Conservation (phyloP, 306 rosid genomes). For the Gynostemma pentaphyllum region DNA sequence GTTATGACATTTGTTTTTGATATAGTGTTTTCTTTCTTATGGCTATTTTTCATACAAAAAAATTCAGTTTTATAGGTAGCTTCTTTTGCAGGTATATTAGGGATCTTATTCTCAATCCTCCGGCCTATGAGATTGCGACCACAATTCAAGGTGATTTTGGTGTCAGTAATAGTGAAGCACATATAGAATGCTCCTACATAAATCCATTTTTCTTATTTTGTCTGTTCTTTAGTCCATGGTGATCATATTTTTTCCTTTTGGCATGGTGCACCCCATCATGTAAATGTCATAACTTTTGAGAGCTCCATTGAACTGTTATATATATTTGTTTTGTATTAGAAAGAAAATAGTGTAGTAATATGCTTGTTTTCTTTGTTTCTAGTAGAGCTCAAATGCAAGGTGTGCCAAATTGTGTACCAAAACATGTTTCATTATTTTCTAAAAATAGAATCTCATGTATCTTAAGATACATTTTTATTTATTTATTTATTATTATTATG, state of each 20-base stretch:
- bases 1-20: neutral
- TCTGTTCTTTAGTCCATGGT: neutral
- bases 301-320: neutral
- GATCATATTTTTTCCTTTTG: conserved; percentile 2
- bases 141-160: conserved; percentile 67
- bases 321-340: neutral
- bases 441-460: no score
- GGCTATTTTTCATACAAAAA: neutral
- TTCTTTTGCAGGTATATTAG: conserved; percentile 50
- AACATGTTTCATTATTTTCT: no score
- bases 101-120: conserved; percentile 93
- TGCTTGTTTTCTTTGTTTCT: neutral
- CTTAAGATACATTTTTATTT: no score
- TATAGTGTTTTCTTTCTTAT: conserved; percentile 4
- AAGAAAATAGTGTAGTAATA: neutral
- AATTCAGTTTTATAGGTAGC: neutral
- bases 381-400: neutral
- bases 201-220: neutral
- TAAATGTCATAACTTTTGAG: neutral
- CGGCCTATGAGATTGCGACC: conserved; percentile 69
- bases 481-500: no score
- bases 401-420: no score
- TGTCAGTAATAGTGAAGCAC: neutral
- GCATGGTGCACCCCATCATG: neutral
- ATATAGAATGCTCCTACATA: neutral